phyloP scores from a whole-genome alignment of 2,329 filamentous ascomycete species.

The Pyricularia pennisetigena region DNA sequence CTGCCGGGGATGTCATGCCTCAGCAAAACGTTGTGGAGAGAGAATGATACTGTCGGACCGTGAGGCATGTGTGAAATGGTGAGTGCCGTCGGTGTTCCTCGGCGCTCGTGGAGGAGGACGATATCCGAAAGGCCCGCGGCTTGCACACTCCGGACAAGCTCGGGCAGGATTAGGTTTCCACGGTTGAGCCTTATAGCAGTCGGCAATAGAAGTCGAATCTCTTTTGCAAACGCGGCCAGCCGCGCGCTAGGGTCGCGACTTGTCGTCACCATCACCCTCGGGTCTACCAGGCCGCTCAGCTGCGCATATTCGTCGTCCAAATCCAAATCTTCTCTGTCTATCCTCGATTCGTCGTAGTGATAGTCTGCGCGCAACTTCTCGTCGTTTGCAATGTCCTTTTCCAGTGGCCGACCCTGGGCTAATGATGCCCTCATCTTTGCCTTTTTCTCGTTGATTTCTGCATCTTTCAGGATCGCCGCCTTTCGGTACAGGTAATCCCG shows the following conservation, averaged over 20 bases:
- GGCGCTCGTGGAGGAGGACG: conserved; percentile 81
- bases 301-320: conserved; percentile 86
- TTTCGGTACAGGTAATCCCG: conserved; percentile 86
- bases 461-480: conserved; percentile 78
- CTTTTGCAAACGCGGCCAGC: conserved; percentile 84
- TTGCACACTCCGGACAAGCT: conserved; percentile 74
- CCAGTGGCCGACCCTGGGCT: conserved; percentile 79
- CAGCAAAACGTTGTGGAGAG: conserved; percentile 82
- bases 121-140: conserved; percentile 75
- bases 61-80: conserved; percentile 83
- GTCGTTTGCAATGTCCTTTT: conserved; percentile 77
- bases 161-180: conserved; percentile 79
- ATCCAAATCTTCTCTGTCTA: conserved; percentile 63
- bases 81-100: conserved; percentile 83
- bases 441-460: conserved; percentile 85
- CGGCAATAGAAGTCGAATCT: conserved; percentile 63
- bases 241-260: conserved; percentile 79
- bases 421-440: conserved; percentile 79
- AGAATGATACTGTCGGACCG: conserved; percentile 75
- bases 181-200: conserved; percentile 84
- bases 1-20: conserved; percentile 88
- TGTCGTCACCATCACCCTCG: conserved; percentile 70
- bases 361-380: conserved; percentile 76
- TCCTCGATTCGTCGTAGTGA: conserved; percentile 81
- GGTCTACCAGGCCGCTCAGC: conserved; percentile 84